A percentile compares a stretch with the other conserved stretches of the same genome.
phyloP scores from a whole-genome alignment of 1,284 basidiomycete genomes.

The Trichosporon faecale region DNA sequence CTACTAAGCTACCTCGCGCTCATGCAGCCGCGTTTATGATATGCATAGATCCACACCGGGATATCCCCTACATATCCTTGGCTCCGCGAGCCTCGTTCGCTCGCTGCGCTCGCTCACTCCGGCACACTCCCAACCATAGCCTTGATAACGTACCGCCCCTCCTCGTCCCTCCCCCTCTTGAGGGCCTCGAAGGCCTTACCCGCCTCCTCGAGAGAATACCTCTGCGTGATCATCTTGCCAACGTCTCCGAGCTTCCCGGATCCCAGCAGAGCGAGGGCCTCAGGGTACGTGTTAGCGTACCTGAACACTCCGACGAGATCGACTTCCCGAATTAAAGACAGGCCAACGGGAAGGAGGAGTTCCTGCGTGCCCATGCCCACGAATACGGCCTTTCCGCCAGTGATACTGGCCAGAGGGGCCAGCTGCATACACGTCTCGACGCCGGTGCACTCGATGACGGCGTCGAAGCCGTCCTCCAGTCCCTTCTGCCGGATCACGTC shows the following conservation, averaged over 20 bases:
- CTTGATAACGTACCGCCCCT: conserved; percentile 78
- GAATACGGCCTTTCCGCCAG: conserved; percentile 84
- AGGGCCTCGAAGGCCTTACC: conserved; percentile 75
- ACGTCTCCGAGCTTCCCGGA: conserved; percentile 62
- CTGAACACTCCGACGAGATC: conserved; percentile 88
- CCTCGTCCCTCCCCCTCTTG: conserved; percentile 67
- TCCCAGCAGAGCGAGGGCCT: conserved; percentile 72
- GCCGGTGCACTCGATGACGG: conserved; percentile 88
- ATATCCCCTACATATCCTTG: neutral
- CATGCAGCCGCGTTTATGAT: neutral
- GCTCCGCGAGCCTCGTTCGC: no score
- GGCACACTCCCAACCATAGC: conserved; percentile 61
- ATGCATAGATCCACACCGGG: neutral
- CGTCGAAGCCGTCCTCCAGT: conserved; percentile 76
- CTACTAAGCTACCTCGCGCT: neutral
- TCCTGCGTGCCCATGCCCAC: conserved; percentile 92
- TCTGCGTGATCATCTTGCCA: conserved; percentile 75
- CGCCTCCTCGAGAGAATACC: conserved; percentile 65
- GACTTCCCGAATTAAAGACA: conserved; percentile 81
- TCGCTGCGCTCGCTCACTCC: conserved; percentile 5
- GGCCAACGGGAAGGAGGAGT: conserved; percentile 74
- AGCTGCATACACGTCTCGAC: conserved; percentile 86
- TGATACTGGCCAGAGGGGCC: conserved; percentile 53
- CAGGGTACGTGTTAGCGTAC: conserved; percentile 74
- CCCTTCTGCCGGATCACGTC: conserved; percentile 42